Base-by-base conservation (phyloP, 306 rosid genomes). In the Malus domestica region DNA sequence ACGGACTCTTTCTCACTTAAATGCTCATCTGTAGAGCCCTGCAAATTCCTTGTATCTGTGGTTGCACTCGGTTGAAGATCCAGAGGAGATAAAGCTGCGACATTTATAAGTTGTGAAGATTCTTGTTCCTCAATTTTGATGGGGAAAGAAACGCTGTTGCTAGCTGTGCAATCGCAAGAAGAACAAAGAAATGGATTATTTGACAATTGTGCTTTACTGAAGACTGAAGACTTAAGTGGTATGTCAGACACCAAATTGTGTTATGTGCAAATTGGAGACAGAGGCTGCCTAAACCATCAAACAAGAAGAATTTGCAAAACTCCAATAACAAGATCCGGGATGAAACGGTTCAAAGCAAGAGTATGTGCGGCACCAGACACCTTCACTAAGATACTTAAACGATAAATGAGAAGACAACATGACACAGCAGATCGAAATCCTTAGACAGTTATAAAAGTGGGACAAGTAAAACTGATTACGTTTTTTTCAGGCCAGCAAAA, bases 21-120 rank as follows among this genome's bases (percentile, higher is more conserved):
- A 59, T 58, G 76, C 70, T 76, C 80, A 45, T 76, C 44, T 30
- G 67, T 58, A 70, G 44, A 27, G 60, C 66, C 49, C 44, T 61
- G 79, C 64, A 76, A 61, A 76, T 55, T 76, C 82, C 73, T 71
- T 77, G 77, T 75, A 18, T 75, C 77, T 38, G 30, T 23, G 65
- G 64, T 40, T 49, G 74, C 76, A 79, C 51, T 70, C 18, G 8
- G 38, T 70, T 82, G 84, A 67, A 70, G 70, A 72, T 59, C 80
- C 72, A 74, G 69, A 52, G 63, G 66, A 74, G 83, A 65, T 58
- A 61, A 74, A 22, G n/a, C 23, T 16, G 40, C 55, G 9, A 9
- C 63, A 66, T 70, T 45, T n/a, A 73, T 76, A 23, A 67, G 67
- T 0, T 44, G 73, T 12, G 27, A 70, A 71, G 32, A 73, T 16